A percentile compares a stretch with the other conserved stretches of the same genome.
Conservation (phyloP, 805 yeast species). For the Candida ascalaphidarum region DNA sequence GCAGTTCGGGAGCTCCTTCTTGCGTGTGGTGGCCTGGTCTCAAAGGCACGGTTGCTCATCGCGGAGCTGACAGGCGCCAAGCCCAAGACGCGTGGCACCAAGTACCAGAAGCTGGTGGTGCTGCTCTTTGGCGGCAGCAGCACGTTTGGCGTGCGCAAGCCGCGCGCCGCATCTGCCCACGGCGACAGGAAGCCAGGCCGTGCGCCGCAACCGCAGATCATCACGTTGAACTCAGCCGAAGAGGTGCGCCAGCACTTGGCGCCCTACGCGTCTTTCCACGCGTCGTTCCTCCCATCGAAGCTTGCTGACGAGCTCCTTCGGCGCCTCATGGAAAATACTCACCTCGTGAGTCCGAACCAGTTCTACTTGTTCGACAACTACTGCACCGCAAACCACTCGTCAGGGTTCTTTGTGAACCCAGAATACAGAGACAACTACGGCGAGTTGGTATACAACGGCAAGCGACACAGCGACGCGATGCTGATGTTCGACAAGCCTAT, state of each 20-base stretch:
- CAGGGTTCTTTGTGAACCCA: slow-evolving; percentile 15
- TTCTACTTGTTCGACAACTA: slow-evolving; percentile 58
- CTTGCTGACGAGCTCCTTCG: slow-evolving; percentile 38
- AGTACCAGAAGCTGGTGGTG: too few species aligned
- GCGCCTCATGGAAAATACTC: slow-evolving; percentile 32
- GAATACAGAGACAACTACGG: slow-evolving; percentile 5
- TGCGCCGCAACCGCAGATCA: too few species aligned
- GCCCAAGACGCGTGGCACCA: too few species aligned
- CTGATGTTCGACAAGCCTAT: slow-evolving; percentile 32
- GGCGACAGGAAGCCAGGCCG: too few species aligned
- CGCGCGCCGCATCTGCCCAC: too few species aligned
- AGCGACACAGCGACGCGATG: slow-evolving; percentile 9
- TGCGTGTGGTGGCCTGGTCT: too few species aligned
- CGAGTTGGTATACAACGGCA: slow-evolving; percentile 36
- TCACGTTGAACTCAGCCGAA: slow-evolving; percentile 40
- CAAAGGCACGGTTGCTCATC: too few species aligned
- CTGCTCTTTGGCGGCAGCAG: too few species aligned
- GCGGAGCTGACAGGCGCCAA: too few species aligned
- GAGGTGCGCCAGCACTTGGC: slow-evolving; percentile 38
- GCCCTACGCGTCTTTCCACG: slow-evolving; percentile 44
- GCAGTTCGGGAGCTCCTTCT: too few species aligned
- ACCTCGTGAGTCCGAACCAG: slow-evolving; percentile 30
- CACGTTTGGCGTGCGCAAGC: too few species aligned
- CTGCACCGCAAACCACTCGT: slow-evolving; percentile 51
- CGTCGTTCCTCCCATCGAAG: slow-evolving; percentile 42